These are phyloP conservation scores for Annulohypoxylon truncatum DNA, from an alignment of 2,329 filamentous ascomycete genomes.

Conservation along the genomic window DNA sequence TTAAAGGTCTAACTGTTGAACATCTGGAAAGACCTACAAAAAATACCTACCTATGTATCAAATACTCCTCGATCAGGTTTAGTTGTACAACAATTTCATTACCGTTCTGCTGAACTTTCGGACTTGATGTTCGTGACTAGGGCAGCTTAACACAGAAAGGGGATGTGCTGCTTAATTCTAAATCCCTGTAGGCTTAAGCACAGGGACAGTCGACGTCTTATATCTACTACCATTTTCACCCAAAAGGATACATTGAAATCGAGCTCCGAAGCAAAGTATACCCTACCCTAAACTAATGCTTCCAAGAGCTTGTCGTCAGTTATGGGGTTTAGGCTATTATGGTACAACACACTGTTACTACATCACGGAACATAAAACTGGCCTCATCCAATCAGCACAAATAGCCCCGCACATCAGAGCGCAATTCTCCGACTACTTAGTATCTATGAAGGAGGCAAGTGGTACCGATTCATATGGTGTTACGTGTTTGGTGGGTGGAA, in stretches of 20 bases:
- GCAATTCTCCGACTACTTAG: not conserved
- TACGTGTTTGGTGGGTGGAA: not conserved
- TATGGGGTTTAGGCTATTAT: constrained; percentile 38
- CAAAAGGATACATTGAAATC: not conserved
- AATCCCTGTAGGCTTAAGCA: too few relatives aligned
- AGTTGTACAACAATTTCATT: constrained; percentile 1
- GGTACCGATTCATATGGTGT: constrained; percentile 7
- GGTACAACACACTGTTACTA: constrained; percentile 9
- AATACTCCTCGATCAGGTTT: not conserved
- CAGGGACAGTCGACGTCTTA: too few relatives aligned
- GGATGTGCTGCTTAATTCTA: too few relatives aligned
- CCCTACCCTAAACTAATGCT: constrained; percentile 3
- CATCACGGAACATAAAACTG: constrained; percentile 22
- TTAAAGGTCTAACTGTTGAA: not conserved
- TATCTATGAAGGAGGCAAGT: not conserved
- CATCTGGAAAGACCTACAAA: not conserved
- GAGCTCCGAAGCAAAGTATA: constrained; percentile 5
- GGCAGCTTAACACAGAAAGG: not conserved
- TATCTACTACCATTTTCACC: not conserved
- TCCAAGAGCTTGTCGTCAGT: constrained; percentile 18
- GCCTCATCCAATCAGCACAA: constrained; percentile 19
- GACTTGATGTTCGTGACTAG: not conserved
- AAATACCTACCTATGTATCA: constrained; percentile 4
- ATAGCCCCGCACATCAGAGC: constrained; percentile 24
- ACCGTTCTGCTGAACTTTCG: not conserved